Conservation (phyloP, 352 stramenopile genomes). For the Blastocystis sp. region DNA sequence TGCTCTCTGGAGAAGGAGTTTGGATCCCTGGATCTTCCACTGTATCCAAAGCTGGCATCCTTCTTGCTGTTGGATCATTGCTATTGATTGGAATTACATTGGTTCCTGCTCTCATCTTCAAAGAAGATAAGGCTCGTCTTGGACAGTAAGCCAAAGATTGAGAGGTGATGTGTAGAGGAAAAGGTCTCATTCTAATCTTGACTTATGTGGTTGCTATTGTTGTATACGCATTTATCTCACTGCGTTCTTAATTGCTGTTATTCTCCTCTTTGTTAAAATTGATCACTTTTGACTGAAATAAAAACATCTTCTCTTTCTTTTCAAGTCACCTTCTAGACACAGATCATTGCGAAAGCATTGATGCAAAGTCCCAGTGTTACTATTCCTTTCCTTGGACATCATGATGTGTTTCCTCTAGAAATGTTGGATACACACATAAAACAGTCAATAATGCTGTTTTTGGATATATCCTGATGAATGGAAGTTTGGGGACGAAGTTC, state of each 20-base stretch:
- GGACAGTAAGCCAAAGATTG: neutral
- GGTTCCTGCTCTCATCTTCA: constrained; percentile 35
- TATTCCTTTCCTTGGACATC: neutral
- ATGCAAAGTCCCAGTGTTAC: neutral
- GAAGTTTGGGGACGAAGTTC: neutral
- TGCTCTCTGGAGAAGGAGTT: neutral
- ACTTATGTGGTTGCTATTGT: neutral
- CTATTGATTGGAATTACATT: constrained; percentile 37
- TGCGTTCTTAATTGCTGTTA: neutral
- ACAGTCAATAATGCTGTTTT: neutral
- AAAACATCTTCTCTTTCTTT: too few relatives aligned
- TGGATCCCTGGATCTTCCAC: constrained; percentile 10
- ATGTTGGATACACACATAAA: neutral
- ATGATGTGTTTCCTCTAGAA: neutral
- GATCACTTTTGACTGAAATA: too few relatives aligned
- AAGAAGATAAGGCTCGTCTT: constrained; percentile 18
- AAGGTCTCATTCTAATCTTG: constrained; percentile 10
- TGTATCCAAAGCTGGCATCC: constrained; percentile 13
- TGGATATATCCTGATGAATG: constrained; percentile 41
- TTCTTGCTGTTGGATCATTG: constrained; percentile 11
- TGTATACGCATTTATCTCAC: neutral
- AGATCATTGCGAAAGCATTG: too few relatives aligned
- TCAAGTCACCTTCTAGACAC: too few relatives aligned
- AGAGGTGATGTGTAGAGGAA: neutral
- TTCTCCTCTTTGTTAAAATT: too few relatives aligned